These are phyloP conservation scores for Ilyonectria sp. DNA, from an alignment of 2,329 filamentous ascomycete species.

Conservation along the genomic window DNA sequence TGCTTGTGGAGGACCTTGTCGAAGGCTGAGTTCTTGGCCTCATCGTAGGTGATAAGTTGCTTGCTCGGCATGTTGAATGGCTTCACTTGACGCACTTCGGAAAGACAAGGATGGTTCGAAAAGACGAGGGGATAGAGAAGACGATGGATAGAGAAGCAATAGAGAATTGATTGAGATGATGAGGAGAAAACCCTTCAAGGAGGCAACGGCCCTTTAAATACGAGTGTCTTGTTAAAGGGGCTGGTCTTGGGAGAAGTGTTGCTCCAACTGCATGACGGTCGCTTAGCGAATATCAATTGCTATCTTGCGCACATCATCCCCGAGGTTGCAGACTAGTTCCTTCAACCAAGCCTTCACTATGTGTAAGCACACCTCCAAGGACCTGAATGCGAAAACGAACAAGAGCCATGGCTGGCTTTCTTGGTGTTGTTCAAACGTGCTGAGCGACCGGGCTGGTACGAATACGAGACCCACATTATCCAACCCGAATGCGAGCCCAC, in stretches of 20 bases:
- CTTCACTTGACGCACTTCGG: background rate
- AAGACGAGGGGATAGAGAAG: background rate
- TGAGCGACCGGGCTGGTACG: constrained; percentile 4
- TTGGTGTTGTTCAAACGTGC: background rate
- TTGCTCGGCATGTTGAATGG: constrained; percentile 44
- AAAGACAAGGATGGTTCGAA: background rate
- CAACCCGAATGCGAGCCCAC: constrained; percentile 32
- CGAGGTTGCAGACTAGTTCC: background rate
- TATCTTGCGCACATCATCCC: constrained; percentile 12
- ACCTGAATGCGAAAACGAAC: constrained; percentile 33
- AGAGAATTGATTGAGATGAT: background rate
- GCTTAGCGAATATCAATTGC: constrained; percentile 6
- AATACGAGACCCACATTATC: constrained; percentile 30
- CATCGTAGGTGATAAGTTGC: constrained; percentile 82
- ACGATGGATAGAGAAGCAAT: background rate
- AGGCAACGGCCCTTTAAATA: constrained; percentile 13
- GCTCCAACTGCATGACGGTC: constrained; percentile 1
- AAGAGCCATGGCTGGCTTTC: constrained; percentile 21
- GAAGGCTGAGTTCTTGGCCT: constrained; percentile 86
- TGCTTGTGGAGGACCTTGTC: constrained; percentile 83
- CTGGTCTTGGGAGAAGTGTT: constrained; percentile 4
- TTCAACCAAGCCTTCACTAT: background rate
- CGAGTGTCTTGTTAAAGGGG: background rate
- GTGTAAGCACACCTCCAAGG: background rate
- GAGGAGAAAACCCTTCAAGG: constrained; percentile 1